Conservation (phyloP, 192 early-diverging fungal genomes). For the Polychytrium aggregatum region DNA sequence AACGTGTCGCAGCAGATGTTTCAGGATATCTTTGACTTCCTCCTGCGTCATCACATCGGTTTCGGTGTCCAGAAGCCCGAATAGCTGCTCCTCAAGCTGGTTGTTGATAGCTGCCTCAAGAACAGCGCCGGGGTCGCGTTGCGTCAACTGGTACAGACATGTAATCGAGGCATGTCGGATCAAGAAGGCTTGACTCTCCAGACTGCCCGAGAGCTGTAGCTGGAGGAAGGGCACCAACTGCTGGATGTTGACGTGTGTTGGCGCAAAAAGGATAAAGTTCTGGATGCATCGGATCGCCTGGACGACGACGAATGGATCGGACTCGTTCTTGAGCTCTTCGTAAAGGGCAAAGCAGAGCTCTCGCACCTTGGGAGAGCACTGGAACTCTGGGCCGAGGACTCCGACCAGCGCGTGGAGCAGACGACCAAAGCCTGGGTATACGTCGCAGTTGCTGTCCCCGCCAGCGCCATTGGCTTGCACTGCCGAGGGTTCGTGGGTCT, state of each 20-base stretch:
- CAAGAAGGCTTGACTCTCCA: slow-evolving; percentile 31
- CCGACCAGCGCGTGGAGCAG: slow-evolving; percentile 84
- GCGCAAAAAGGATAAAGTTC: slow-evolving; percentile 84
- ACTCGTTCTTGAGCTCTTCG: slow-evolving; percentile 66
- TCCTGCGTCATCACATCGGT: slow-evolving; percentile 44
- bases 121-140: slow-evolving; percentile 60
- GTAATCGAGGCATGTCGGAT: slow-evolving; percentile 68
- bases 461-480: slow-evolving; percentile 22
- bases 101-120: slow-evolving; percentile 46
- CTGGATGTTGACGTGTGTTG: slow-evolving; percentile 54
- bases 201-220: slow-evolving; percentile 39
- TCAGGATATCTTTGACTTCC: slow-evolving; percentile 42
- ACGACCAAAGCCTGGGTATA: slow-evolving; percentile 58
- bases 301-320: slow-evolving; percentile 61
- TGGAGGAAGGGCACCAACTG: slow-evolving; percentile 66
- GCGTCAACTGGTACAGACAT: slow-evolving; percentile 75
- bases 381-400: slow-evolving; percentile 86
- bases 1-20: slow-evolving; percentile 20
- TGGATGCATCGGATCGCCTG: slow-evolving; percentile 80
- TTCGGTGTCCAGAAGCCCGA: slow-evolving; percentile 68
- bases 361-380: slow-evolving; percentile 55
- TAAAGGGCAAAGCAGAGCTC: slow-evolving; percentile 70
- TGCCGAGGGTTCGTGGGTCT: slow-evolving; percentile 62
- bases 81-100: slow-evolving; percentile 65
- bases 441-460: slow-evolving; percentile 48